phyloP scores from a whole-genome alignment of 257 asterid genomes.

The Solanum rostratum region DNA sequence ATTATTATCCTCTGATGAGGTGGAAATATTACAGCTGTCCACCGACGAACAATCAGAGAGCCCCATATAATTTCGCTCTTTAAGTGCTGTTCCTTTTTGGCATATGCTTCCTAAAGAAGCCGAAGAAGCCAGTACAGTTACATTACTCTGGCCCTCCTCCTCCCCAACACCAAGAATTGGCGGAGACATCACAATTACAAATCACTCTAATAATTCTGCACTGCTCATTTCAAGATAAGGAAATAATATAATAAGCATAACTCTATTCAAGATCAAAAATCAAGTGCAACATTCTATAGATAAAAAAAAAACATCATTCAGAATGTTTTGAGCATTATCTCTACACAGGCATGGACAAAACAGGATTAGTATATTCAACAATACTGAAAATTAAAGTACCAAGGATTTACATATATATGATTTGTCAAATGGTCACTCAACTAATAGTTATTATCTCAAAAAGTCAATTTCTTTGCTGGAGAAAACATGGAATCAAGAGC shows the following conservation, averaged over 20 bases:
- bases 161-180: conserved; percentile 34
- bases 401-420: neutral
- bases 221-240: conserved; percentile 7
- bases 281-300: neutral
- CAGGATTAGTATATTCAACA: neutral
- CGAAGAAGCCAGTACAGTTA: conserved; percentile 37
- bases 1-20: conserved; percentile 20
- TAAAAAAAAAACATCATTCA: neutral
- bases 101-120: conserved; percentile 29
- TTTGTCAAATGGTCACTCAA: neutral
- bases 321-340: neutral
- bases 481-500: neutral
- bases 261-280: neutral
- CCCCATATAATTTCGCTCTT: conserved; percentile 67
- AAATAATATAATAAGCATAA: neutral
- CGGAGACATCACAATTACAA: conserved; percentile 40
- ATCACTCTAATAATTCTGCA: conserved; percentile 4
- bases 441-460: neutral
- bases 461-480: neutral
- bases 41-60: conserved; percentile 59
- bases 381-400: neutral
- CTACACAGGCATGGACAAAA: neutral
- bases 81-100: conserved; percentile 29
- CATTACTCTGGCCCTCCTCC: conserved; percentile 40
- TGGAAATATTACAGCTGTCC: conserved; percentile 48